Base-by-base conservation (phyloP, 306 rosid species). In the Neltuma alba region DNA sequence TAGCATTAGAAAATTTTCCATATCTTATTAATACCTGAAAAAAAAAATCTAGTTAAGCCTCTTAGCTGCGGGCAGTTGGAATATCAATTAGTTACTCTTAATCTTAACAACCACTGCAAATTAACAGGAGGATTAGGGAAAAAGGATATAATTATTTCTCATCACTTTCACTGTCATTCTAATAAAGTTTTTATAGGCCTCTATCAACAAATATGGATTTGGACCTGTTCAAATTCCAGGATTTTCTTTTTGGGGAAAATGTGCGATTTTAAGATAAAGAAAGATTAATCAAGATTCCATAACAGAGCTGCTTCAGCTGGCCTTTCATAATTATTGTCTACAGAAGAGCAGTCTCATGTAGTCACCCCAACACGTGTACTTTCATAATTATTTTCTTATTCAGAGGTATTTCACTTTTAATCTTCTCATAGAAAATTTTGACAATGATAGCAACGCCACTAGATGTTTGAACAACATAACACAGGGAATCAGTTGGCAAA, bases 1-100 rank as follows among this genome's bases (percentile, higher is more conserved):
- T 90, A 76, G 92, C 91, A 81, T 91, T 91, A 76, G 95, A 79
- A 88, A 91, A 91, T 54, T 91, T 90, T 74, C 98, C 98, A 61
- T 91, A 90, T 70, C 92, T 90, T 86, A 91, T 91, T 52, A 87
- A 79, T n/a, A 93, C 95, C 98, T 93, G 55, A 36, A 81, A 50
- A 75, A 80, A 66, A 76, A 34, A 72, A 66, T 42, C 27, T 50
- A 70, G 28, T 38, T 6, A 75, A 68, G 60, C 60, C n/a, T 5
- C 78, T 75, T 21, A 71, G 14, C 70, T 4, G 15, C 45, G 70
- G 42, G 54, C 25, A 60, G 78, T 44, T 79, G 33, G 61, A 74
- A 44, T 63, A 79, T 69, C 7, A 44, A 44, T 44, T 44, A 44
- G 21, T 47, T 69, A 45, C 40, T 65, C 36, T 65, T 67, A 58